Evolutionary conservation across 192 early-diverging fungal species (phyloP).

Genomic region (Allomyces macrogynus): DNA sequence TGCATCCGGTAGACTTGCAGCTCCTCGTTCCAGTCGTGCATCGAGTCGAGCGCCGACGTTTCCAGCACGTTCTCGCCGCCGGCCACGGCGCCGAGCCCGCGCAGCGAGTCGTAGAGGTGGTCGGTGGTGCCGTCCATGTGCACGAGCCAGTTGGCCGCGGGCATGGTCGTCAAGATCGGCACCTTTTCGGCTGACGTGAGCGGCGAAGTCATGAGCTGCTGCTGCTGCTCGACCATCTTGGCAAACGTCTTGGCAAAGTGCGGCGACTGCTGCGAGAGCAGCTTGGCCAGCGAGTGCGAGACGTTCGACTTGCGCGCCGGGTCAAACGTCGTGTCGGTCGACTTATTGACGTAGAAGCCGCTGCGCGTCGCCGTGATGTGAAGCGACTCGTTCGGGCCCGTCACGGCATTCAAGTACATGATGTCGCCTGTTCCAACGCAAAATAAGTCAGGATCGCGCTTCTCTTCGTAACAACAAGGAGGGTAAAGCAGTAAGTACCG

Average conservation of each 20-base stretch:
- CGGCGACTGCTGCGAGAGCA: conserved; percentile 44
- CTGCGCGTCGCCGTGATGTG: conserved; percentile 66
- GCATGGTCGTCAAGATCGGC: not conserved
- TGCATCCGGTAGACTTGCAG: conserved; percentile 49
- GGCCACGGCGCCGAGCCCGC: conserved; percentile 43
- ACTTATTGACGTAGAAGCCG: conserved; percentile 78
- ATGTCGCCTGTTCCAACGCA: conserved; percentile 47
- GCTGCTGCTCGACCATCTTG: conserved; percentile 25
- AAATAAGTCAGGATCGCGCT: too few relatives aligned
- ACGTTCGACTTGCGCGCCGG: conserved; percentile 17
- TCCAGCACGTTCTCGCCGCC: conserved; percentile 27
- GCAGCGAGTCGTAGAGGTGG: conserved; percentile 12
- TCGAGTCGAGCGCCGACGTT: conserved; percentile 19
- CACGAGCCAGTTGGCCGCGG: not conserved
- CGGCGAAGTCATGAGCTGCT: not conserved
- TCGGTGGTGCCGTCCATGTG: conserved; percentile 17
- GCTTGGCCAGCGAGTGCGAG: conserved; percentile 45
- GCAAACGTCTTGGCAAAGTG: conserved; percentile 47
- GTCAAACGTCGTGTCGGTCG: conserved; percentile 46
- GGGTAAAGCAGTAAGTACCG: too few relatives aligned
- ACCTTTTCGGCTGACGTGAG: not conserved
- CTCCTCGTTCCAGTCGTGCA: conserved; percentile 97
- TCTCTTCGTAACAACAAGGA: too few relatives aligned
- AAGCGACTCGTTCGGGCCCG: conserved; percentile 59
- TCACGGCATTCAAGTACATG: conserved; percentile 64